Evolutionary conservation across 179 eudicot species (phyloP).

Genomic region (Spinacia oleracea): DNA sequence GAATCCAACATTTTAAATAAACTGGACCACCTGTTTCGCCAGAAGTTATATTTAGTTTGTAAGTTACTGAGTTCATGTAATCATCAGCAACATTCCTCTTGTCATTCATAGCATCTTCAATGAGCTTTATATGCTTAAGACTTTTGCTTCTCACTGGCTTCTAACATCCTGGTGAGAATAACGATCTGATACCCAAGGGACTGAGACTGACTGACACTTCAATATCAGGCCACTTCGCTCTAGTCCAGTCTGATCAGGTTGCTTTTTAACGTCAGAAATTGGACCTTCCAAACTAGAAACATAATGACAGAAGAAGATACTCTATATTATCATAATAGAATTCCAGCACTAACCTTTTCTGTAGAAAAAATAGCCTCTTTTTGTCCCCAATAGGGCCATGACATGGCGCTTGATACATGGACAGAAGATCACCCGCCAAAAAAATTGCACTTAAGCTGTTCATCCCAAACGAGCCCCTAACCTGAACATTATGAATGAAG

Average conservation of each 20-base stretch:
- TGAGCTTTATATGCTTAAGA: slow-evolving; percentile 72
- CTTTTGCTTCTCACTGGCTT: slow-evolving; percentile 86
- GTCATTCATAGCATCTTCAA: slow-evolving; percentile 83
- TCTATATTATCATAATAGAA: not conserved
- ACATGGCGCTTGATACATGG: slow-evolving; percentile 72
- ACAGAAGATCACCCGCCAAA: slow-evolving; percentile 57
- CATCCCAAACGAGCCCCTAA: not conserved
- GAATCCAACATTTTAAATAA: slow-evolving; percentile 60
- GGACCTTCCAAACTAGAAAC: slow-evolving; percentile 82
- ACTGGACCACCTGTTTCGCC: slow-evolving; percentile 72
- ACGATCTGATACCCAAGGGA: slow-evolving; percentile 73
- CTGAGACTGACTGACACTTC: slow-evolving; percentile 43
- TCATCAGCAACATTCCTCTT: slow-evolving; percentile 79
- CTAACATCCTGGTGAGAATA: slow-evolving; percentile 79
- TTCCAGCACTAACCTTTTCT: slow-evolving; percentile 64
- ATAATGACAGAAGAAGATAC: not conserved
- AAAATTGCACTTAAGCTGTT: slow-evolving; percentile 17
- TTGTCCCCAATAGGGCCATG: slow-evolving; percentile 87
- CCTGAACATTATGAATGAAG: slow-evolving; percentile 11
- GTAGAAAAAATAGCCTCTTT: slow-evolving; percentile 62
- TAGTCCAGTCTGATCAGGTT: slow-evolving; percentile 63
- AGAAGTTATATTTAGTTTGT: slow-evolving; percentile 66
- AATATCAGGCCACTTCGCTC: slow-evolving; percentile 68
- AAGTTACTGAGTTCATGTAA: slow-evolving; percentile 67
- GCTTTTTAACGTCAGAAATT: slow-evolving; percentile 77